These are phyloP conservation scores for Trametes meyenii DNA, from an alignment of 768 basidiomycete species.

Conservation along the genomic window DNA sequence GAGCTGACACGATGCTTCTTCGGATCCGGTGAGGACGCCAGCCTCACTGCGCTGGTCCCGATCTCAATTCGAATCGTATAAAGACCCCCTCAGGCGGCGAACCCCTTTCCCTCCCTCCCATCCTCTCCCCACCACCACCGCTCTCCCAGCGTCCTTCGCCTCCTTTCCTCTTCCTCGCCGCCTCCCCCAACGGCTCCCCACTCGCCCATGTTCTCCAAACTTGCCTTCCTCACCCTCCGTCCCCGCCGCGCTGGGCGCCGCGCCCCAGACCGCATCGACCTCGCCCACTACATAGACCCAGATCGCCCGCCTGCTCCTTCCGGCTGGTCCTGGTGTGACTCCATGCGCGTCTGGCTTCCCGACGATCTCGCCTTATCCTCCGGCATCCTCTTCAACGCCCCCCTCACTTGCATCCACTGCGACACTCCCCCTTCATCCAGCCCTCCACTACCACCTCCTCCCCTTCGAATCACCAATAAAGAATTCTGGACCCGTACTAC, in stretches of 20 bases:
- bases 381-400: slow-evolving; percentile 6
- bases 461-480: too few relatives aligned
- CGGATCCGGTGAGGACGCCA: too few relatives aligned
- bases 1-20: neutral
- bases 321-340: slow-evolving; percentile 18
- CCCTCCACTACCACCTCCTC: neutral
- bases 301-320: neutral
- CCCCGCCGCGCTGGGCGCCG: slow-evolving; percentile 9
- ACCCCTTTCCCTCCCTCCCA: neutral
- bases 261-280: slow-evolving; percentile 1
- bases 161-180: neutral
- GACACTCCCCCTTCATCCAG: neutral
- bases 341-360: slow-evolving; percentile 19
- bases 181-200: neutral
- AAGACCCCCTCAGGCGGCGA: neutral
- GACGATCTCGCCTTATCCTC: slow-evolving; percentile 6
- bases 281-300: slow-evolving; percentile 10
- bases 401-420: slow-evolving; percentile 4
- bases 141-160: neutral
- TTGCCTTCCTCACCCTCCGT: neutral
- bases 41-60: neutral
- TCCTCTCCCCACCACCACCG: neutral
- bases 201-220: neutral
- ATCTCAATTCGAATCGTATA: neutral
- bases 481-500: too few relatives aligned